Conservation (phyloP, 2,329 filamentous ascomycete genomes). For the Pestalotiopsis sp. region DNA sequence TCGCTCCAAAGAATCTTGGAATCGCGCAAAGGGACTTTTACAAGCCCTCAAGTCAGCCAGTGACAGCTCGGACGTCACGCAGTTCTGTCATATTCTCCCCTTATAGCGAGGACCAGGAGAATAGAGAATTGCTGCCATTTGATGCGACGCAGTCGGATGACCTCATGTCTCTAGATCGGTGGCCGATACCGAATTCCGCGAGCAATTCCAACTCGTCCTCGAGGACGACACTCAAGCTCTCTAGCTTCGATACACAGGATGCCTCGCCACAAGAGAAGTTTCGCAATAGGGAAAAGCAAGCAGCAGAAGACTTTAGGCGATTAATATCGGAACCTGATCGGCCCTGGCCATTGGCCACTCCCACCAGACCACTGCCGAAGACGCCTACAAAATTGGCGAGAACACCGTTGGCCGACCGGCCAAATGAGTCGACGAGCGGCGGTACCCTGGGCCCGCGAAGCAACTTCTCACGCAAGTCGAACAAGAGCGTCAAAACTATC, state of each 20-base stretch:
- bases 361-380: constrained; percentile 14
- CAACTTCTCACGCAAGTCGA: constrained; percentile 1
- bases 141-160: background rate
- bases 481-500: constrained; percentile 2
- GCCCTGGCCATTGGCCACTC: constrained; percentile 4
- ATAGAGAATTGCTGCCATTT: background rate
- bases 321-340: background rate
- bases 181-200: constrained; percentile 1
- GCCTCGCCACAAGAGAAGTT: background rate
- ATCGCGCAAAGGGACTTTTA: constrained; percentile 30
- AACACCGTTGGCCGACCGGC: constrained; percentile 8
- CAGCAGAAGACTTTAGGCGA: background rate
- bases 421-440: constrained; percentile 9
- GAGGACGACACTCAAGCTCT: background rate
- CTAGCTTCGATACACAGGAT: background rate
- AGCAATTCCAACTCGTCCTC: background rate
- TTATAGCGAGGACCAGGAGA: background rate
- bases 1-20: constrained; percentile 28
- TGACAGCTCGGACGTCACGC: constrained; percentile 16
- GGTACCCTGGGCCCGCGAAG: background rate
- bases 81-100: constrained; percentile 18
- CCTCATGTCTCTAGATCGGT: constrained; percentile 5
- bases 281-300: constrained; percentile 4
- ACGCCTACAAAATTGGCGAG: constrained; percentile 5
- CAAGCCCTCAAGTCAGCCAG: constrained; percentile 20